Evolutionary conservation across 2,329 filamentous ascomycete species (phyloP).

Genomic region (Saccharata proteae): DNA sequence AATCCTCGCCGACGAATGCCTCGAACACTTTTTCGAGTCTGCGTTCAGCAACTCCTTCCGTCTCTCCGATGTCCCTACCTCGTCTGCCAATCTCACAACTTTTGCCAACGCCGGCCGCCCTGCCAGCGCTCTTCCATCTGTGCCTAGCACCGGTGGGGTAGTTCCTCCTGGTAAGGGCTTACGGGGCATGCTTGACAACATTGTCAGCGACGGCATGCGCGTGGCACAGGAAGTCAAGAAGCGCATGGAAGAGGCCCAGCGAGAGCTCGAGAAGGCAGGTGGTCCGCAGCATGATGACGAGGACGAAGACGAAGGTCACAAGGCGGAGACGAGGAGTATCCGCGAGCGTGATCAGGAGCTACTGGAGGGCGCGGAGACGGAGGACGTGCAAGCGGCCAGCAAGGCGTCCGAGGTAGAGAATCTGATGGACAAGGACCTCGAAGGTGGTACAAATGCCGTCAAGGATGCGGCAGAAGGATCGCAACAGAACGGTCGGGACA

Average conservation of each 20-base stretch:
- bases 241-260: slow-evolving; percentile 90
- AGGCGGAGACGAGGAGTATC: slow-evolving; percentile 10
- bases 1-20: slow-evolving; percentile 83
- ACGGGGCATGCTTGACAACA: slow-evolving; percentile 88
- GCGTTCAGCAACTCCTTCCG: slow-evolving; percentile 91
- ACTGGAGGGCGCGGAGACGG: slow-evolving; percentile 38
- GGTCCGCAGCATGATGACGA: slow-evolving; percentile 53
- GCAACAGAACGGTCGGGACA: background rate
- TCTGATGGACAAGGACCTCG: slow-evolving; percentile 3
- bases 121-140: slow-evolving; percentile 20
- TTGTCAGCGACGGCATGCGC: slow-evolving; percentile 93
- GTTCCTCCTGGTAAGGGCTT: slow-evolving; percentile 60
- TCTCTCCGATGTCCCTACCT: slow-evolving; percentile 53
- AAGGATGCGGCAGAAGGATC: background rate
- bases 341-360: slow-evolving; percentile 27
- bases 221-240: slow-evolving; percentile 86
- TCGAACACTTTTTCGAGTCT: slow-evolving; percentile 95
- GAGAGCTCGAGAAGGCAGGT: slow-evolving; percentile 61
- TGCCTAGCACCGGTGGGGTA: slow-evolving; percentile 40
- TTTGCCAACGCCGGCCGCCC: slow-evolving; percentile 57
- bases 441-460: background rate
- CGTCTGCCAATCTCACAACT: slow-evolving; percentile 65
- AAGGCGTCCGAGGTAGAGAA: background rate
- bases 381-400: slow-evolving; percentile 23
- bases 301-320: slow-evolving; percentile 42